Base-by-base conservation (phyloP, 352 stramenopile species). In the Pythium dissimile region DNA sequence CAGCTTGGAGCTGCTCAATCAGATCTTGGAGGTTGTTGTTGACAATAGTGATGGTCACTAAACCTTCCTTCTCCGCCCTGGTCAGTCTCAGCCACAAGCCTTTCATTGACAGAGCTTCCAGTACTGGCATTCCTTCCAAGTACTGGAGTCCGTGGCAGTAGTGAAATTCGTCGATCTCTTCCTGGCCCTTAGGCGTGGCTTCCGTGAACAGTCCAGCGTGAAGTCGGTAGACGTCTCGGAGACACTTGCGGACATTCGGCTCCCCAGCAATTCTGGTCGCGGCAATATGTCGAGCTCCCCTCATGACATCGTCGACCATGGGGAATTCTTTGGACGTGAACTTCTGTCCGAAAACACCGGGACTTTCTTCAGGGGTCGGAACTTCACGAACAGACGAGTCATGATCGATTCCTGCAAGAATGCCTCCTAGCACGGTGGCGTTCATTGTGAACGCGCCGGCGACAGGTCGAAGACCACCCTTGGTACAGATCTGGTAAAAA, bases 81-180 rank as follows among this genome's bases (percentile, higher is more conserved):
- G 70, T 64, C 10, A 96, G 62, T 45, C 84, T 81, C 43, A 96
- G 45, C 81, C 81, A 96, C 62, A 94, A 45, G 49, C 91, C 83
- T 21, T 75, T 80, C 27, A 70, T 75, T 34, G 87, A 77, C 41
- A 94, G 77, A 11, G 91, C 65, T 21, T 96, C 84, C 32, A 82
- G 54, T n/a, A 86, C 78, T n/a, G 83, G 80, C 84, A 94, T 94
- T 10, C 80, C 82, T 9, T 80, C 72, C 28, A 96, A 75, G 45
- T 96, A 96, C 62, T 96, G 86, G 24, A 96, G 55, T 23, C 86
- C 86, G 37, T 96, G 83, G 5, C 72, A 86, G 39, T 92, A 94
- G 53, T 96, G 86, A 44, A 94, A 94, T 54, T 94, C 84, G 37
- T 96, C 86, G 26, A 96, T 86, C 66, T 96, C 86, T 56, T 94